Evolutionary conservation across 257 asterid species (phyloP), one percentile per base, ranked within the genome.

Genomic region (Solanum ossicruentum): DNA sequence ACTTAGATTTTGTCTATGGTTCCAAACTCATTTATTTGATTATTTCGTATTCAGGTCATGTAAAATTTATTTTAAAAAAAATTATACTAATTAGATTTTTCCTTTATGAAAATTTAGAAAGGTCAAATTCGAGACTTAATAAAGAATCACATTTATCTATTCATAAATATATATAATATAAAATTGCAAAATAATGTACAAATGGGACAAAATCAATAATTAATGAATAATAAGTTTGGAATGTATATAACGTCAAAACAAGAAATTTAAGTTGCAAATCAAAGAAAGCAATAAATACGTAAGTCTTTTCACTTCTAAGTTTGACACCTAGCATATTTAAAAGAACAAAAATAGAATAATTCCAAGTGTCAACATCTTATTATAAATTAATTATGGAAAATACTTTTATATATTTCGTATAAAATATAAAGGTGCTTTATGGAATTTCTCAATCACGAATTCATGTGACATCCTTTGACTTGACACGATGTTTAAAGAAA

Each of bases 401-500:
- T 23, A 61, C 23, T 61, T 23, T 6, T 23, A 21, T 61, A 60
- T 21, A 36, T 36, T 36, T 1, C 11, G 2, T 23, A 61, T 18
- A 8, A 61, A 12, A 52, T 12, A 52, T 52, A 52, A 52, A 3
- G 6, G 12, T 52, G 1, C 4, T 5, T 4, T 0, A 18, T 52
- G 1, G 4, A 1, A 52, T 13, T 5, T 52, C 1, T 4, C 1
- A 0, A 7, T 21, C 4, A 23, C 3, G 0, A 0, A 12, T 32
- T 28, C 2, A 28, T 28, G 3, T 28, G 32, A 0, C 3, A 28
- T 2, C 0, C 0, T 28, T 32, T 32, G 36, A 32, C 36, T 32
- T 32, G 36, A 32, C 36, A 32, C 3, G 3, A 3, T 32, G 0
- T 32, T 32, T 32, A 2, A 28, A 3, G 3, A 3, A 32, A 32